Percentiles rank a stretch among this genome's conserved stretches.
Evolutionary conservation across 208 protist species (phyloP).

Genomic region (Novymonas esmeraldas): DNA sequence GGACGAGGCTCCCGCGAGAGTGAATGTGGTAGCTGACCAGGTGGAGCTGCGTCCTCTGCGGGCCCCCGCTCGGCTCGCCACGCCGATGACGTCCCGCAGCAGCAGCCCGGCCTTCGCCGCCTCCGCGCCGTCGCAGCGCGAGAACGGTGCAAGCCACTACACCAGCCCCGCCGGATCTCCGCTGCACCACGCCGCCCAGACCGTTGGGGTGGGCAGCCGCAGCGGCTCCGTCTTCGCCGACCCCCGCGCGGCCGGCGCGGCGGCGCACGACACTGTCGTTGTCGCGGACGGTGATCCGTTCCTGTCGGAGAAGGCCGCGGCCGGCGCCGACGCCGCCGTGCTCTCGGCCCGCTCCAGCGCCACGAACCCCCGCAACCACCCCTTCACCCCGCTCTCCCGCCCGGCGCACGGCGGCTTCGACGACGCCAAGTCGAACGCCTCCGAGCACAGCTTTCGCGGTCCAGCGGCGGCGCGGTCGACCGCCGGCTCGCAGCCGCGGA

Average conservation of each 20-base stretch:
- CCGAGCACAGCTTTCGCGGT: background rate
- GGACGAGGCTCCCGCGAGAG: background rate
- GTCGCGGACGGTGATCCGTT: background rate
- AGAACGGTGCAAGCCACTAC: background rate
- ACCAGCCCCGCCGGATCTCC: background rate
- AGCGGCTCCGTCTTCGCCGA: background rate
- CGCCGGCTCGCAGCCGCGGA: slow-evolving; percentile 2
- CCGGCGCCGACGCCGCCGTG: background rate
- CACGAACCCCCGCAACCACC: background rate
- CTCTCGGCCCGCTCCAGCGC: background rate
- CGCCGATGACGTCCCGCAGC: background rate
- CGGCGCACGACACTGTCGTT: background rate
- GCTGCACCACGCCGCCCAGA: background rate
- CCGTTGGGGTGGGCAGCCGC: no score
- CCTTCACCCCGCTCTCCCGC: background rate
- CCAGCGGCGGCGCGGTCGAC: background rate
- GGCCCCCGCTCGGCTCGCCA: background rate
- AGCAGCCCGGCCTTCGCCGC: background rate
- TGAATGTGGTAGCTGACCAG: background rate
- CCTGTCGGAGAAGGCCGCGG: background rate
- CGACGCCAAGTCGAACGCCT: background rate
- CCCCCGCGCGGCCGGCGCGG: background rate
- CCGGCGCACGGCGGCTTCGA: background rate
- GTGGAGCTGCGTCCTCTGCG: background rate
- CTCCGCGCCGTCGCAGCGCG: background rate